Conservation (phyloP, 1,139 yeast species). For the Candida freyschussii region DNA sequence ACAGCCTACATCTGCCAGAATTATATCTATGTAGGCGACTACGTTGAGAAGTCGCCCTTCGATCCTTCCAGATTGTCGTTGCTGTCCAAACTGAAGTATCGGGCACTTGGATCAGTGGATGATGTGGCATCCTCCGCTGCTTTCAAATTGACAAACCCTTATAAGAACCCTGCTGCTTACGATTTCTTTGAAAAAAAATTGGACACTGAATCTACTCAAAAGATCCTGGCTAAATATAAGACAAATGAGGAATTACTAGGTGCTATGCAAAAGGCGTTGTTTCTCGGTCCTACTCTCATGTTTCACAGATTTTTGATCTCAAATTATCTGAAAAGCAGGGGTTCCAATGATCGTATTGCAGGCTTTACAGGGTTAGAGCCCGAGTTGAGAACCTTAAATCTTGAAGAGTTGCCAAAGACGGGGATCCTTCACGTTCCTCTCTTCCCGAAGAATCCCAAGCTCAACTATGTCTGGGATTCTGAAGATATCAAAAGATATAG, state of each 20-base stretch:
- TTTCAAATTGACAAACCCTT: slow-evolving; percentile 17
- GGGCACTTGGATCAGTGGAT: slow-evolving; percentile 8
- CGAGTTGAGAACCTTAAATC: slow-evolving; percentile 9
- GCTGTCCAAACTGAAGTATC: slow-evolving; percentile 6
- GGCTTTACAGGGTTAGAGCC: slow-evolving; percentile 20
- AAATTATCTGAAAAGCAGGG: slow-evolving; percentile 14
- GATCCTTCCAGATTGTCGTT: slow-evolving; percentile 4
- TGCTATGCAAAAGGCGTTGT: slow-evolving; percentile 19
- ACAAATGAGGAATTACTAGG: slow-evolving; percentile 20
- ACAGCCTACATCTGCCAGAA: slow-evolving; percentile 6
- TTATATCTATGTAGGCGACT: slow-evolving; percentile 17
- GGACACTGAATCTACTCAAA: slow-evolving; percentile 16
- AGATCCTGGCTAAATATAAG: slow-evolving; percentile 16
- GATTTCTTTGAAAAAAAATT: slow-evolving; percentile 22
- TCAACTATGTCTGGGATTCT: slow-evolving; percentile 18
- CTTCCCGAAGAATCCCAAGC: slow-evolving; percentile 12
- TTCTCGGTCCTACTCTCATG: slow-evolving; percentile 21
- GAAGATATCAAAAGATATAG: slow-evolving; percentile 9
- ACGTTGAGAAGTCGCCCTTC: slow-evolving; percentile 17
- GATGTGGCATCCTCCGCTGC: slow-evolving; percentile 10
- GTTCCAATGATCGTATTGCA: slow-evolving; percentile 13
- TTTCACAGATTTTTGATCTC: slow-evolving; percentile 20
- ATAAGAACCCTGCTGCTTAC: slow-evolving; percentile 11
- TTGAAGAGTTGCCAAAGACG: slow-evolving; percentile 8
- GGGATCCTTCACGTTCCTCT: slow-evolving; percentile 8